Percentiles rank a stretch among this genome's conserved stretches.
phyloP scores from a whole-genome alignment of 441 rosid genomes.

The Pelargonium myrrhifolium region DNA sequence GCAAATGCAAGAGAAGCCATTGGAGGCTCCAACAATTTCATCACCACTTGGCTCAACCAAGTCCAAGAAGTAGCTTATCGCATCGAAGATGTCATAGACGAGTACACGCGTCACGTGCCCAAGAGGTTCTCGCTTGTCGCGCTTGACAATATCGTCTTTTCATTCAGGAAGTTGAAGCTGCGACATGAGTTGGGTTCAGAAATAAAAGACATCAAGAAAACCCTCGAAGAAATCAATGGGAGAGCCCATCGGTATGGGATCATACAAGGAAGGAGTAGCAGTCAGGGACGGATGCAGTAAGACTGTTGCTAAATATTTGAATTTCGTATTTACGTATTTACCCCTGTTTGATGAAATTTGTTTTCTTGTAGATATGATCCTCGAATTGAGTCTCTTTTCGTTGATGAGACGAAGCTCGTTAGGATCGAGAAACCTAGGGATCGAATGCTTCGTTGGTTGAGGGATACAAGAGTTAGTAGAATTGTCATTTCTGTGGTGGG shows the following conservation, averaged over 20 bases:
- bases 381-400: slow-evolving; percentile 14
- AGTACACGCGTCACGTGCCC: background rate
- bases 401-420: slow-evolving; percentile 22
- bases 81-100: slow-evolving; percentile 5
- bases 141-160: no score
- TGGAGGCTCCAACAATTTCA: background rate
- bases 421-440: slow-evolving; percentile 22
- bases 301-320: no score
- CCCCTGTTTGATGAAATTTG: no score
- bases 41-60: slow-evolving; percentile 6
- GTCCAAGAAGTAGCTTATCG: slow-evolving; percentile 9
- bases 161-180: background rate
- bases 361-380: no score
- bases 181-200: background rate
- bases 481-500: slow-evolving; percentile 16
- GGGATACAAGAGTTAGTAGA: slow-evolving; percentile 7
- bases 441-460: slow-evolving; percentile 14
- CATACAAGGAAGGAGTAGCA: background rate
- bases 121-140: no score
- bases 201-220: background rate
- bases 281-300: background rate
- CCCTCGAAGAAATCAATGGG: background rate
- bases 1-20: slow-evolving; percentile 3
- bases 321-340: no score
- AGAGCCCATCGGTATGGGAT: background rate